These are phyloP conservation scores for Cutaneotrichosporon spelunceum DNA, from an alignment of 1,284 basidiomycete genomes.

Conservation along the genomic window DNA sequence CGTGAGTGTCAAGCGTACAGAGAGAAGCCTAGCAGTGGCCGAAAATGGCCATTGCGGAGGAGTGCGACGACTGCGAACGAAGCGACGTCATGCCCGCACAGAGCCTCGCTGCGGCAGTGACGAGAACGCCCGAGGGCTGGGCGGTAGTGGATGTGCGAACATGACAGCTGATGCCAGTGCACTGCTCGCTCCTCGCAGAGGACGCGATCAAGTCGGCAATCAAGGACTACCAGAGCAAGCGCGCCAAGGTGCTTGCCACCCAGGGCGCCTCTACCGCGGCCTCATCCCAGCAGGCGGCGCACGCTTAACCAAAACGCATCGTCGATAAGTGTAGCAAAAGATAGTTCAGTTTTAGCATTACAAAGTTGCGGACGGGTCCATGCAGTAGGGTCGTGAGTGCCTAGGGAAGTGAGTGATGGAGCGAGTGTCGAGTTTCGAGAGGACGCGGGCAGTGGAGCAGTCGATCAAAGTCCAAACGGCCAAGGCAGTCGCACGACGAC, in stretches of 20 bases:
- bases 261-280: slow-evolving; percentile 12
- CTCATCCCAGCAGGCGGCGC: slow-evolving; percentile 14
- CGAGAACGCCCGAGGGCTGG: not conserved
- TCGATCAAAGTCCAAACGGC: not conserved
- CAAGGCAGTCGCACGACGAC: not conserved
- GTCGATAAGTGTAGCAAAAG: slow-evolving; percentile 10
- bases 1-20: slow-evolving; percentile 60
- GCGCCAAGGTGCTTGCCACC: slow-evolving; percentile 42
- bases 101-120: not conserved
- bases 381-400: slow-evolving; percentile 1
- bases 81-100: not conserved
- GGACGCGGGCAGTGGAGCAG: not conserved
- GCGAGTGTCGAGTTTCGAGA: not conserved
- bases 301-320: slow-evolving; percentile 10
- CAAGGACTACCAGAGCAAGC: slow-evolving; percentile 83
- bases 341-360: not conserved
- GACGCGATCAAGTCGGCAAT: slow-evolving; percentile 95
- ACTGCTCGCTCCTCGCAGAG: slow-evolving; percentile 84
- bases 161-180: slow-evolving; percentile 42
- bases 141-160: not conserved
- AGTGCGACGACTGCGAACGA: not conserved
- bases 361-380: not conserved
- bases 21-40: no score
- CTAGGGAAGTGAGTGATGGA: not conserved
- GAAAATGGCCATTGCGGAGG: no score